Base-by-base conservation (phyloP, 176 grass and related monocot species). In the Poa annua region DNA sequence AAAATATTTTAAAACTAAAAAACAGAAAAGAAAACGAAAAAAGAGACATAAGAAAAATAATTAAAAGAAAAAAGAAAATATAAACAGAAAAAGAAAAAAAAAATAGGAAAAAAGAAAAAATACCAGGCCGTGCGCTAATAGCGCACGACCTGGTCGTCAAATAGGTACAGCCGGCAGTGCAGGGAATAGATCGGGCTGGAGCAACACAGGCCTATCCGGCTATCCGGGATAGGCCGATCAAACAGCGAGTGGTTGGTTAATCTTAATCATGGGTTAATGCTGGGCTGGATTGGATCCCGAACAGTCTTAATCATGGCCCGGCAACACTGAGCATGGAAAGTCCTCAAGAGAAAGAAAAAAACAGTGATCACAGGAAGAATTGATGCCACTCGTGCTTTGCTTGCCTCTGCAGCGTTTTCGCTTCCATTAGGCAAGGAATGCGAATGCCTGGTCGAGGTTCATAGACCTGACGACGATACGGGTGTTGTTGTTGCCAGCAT, bases 341-440 rank as follows among this genome's bases (percentile, higher is more conserved):
- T 10, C 41, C 41, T 42, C 41, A 42, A 42, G 41, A 42, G 1
- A 42, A 42, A 9, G 29, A 10, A 42, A 42, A 42, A 42, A 42
- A 41, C 38, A 7, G 41, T 9, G 80, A 61, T 39, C 21, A 47
- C 7, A 85, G 42, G 53, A 51, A 71, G n/a, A 68, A 36, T 29
- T 29, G 79, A 14, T 20, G 66, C n/a, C n/a, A n/a, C n/a, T n/a
- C n/a, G n/a, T 72, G 3, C 44, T 48, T 14, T 48, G 2, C 45
- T 48, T 9, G n/a, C 1, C 70, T 32, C 47, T 49, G 17, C 19
- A 29, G 38, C 21, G 13, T 39, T 73, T 64, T 61, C 42, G 20
- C 14, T 19, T 59, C 8, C 62, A 45, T 32, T 16, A 77, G 62
- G 80, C 9, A 78, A 88, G 38, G 66, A 64, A 64, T 34, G 62